phyloP scores from a whole-genome alignment of 176 grass and related monocot genomes.

The Chrysopogon serrulatus region DNA sequence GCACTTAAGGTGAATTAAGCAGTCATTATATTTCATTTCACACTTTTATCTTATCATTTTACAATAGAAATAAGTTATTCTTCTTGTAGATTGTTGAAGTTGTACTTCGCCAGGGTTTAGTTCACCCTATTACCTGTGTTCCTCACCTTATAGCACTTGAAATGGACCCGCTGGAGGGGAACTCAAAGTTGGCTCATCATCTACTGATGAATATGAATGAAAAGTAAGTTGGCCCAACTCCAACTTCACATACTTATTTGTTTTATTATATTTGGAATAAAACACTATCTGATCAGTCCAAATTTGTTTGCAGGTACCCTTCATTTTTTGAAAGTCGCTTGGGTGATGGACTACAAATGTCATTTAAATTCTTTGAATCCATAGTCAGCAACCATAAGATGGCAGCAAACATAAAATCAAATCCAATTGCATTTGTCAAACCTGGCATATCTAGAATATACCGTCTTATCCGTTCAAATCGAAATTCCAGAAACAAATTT shows the following conservation, averaged over 20 bases:
- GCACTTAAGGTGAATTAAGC: slow-evolving; percentile 72
- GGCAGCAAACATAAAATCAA: slow-evolving; percentile 58
- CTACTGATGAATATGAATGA: slow-evolving; percentile 99
- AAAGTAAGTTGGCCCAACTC: slow-evolving; percentile 62
- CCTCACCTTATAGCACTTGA: slow-evolving; percentile 95
- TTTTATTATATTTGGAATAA: not conserved
- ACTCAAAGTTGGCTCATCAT: slow-evolving; percentile 94
- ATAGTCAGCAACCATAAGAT: slow-evolving; percentile 63
- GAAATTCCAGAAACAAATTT: slow-evolving; percentile 97
- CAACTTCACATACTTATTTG: slow-evolving; percentile 4
- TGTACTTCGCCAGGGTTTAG: slow-evolving; percentile 93
- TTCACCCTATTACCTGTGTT: slow-evolving; percentile 96
- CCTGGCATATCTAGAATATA: slow-evolving; percentile 93
- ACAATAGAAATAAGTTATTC: not conserved
- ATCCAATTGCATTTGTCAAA: slow-evolving; percentile 80
- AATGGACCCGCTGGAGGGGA: slow-evolving; percentile 80
- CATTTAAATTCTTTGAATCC: slow-evolving; percentile 80
- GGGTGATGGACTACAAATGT: slow-evolving; percentile 90
- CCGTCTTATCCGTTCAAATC: slow-evolving; percentile 82
- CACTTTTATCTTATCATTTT: not conserved
- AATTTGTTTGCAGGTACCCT: slow-evolving; percentile 72
- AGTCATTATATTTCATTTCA: slow-evolving; percentile 9
- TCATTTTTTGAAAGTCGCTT: slow-evolving; percentile 95
- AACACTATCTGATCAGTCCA: slow-evolving; percentile 1
- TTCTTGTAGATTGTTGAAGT: slow-evolving; percentile 90